Evolutionary conservation across 169 alveolate genomes (phyloP).

Genomic region (Plasmodium knowlesi): DNA sequence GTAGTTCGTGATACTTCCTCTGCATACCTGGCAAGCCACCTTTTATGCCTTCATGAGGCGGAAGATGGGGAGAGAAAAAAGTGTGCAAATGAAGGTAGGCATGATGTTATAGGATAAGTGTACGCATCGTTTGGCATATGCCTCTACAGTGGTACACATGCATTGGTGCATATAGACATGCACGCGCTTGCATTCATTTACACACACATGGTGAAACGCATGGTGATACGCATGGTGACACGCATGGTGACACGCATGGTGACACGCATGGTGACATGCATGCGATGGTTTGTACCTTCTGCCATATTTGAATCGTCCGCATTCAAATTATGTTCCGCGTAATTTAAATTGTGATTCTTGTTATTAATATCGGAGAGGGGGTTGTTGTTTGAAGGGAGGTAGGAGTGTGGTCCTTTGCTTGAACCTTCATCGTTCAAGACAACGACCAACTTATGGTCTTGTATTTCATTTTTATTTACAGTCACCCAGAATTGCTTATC

Average conservation of each 20-base stretch:
- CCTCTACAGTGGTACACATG: not conserved
- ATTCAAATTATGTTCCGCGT: conserved; percentile 80
- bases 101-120: not conserved
- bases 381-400: conserved; percentile 79
- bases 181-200: not conserved
- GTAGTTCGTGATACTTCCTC: conserved; percentile 88
- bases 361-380: conserved; percentile 83
- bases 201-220: not conserved
- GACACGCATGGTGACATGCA: not conserved
- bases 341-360: conserved; percentile 81
- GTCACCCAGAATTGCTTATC: conserved; percentile 89
- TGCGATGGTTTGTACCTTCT: conserved; percentile 17
- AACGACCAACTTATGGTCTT: conserved; percentile 89
- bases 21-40: conserved; percentile 74
- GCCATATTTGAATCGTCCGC: conserved; percentile 43
- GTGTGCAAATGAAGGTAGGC: not conserved
- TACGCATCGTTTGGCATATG: not conserved
- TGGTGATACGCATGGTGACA: not conserved
- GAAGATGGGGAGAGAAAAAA: conserved; percentile 8
- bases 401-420: conserved; percentile 77
- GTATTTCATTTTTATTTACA: conserved; percentile 84
- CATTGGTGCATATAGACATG: not conserved
- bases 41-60: conserved; percentile 78
- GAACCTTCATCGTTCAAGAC: conserved; percentile 84
- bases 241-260: too few relatives aligned